Evolutionary conservation across 805 yeast species (phyloP).

Genomic region (Tetrapisispora namnaoensis): DNA sequence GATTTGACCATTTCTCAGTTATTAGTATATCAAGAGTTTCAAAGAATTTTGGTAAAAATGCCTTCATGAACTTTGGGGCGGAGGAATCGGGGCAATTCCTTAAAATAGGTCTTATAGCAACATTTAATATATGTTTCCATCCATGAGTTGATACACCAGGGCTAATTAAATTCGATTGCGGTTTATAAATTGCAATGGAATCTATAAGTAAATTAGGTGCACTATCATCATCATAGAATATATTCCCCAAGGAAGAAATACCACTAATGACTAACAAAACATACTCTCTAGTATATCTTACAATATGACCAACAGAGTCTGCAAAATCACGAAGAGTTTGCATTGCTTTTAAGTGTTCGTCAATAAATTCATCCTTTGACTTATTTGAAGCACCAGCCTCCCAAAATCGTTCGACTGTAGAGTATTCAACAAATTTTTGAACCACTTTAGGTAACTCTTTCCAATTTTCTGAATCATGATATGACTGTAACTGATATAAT

Average conservation of each 20-base stretch:
- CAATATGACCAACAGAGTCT: slow-evolving; percentile 92
- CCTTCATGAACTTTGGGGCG: slow-evolving; percentile 60
- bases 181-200: slow-evolving; percentile 61
- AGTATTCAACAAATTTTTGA: slow-evolving; percentile 80
- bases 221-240: slow-evolving; percentile 77
- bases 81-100: slow-evolving; percentile 76
- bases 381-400: slow-evolving; percentile 95
- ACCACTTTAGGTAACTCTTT: slow-evolving; percentile 76
- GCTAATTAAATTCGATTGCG: slow-evolving; percentile 39
- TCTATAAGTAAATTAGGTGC: slow-evolving; percentile 70
- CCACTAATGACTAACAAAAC: slow-evolving; percentile 86
- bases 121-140: slow-evolving; percentile 93
- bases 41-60: slow-evolving; percentile 69
- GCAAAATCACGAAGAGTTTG: slow-evolving; percentile 93
- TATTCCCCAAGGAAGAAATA: slow-evolving; percentile 79
- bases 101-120: slow-evolving; percentile 76
- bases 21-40: slow-evolving; percentile 64
- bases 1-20: slow-evolving; percentile 57
- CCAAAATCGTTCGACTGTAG: slow-evolving; percentile 94
- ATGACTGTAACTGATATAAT: slow-evolving; percentile 83
- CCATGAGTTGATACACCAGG: slow-evolving; percentile 88
- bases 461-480: slow-evolving; percentile 93
- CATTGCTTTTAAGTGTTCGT: slow-evolving; percentile 89
- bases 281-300: slow-evolving; percentile 91
- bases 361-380: slow-evolving; percentile 86